Evolutionary conservation across 2,329 filamentous ascomycete genomes (phyloP).

Genomic region (Lanzia echinophila): DNA sequence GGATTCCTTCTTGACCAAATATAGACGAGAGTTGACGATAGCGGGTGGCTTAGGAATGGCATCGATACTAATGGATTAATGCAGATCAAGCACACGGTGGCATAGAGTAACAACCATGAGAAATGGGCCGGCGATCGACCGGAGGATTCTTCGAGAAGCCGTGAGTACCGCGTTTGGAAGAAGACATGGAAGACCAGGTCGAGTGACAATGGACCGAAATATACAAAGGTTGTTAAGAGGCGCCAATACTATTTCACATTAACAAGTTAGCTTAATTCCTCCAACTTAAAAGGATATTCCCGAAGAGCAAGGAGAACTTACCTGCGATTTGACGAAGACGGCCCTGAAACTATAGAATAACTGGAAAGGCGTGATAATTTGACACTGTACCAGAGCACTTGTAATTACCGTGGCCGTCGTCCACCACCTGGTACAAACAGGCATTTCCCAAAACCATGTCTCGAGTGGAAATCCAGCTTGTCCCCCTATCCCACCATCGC

Average conservation of each 20-base stretch:
- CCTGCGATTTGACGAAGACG: constrained; percentile 88
- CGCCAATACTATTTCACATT: constrained; percentile 72
- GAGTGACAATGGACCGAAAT: constrained; percentile 90
- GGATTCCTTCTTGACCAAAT: constrained; percentile 97
- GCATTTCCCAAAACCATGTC: constrained; percentile 99
- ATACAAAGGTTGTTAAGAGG: constrained; percentile 91
- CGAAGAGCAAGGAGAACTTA: constrained; percentile 38
- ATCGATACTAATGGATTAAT: constrained; percentile 85
- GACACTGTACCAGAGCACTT: constrained; percentile 85
- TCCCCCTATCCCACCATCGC: constrained; percentile 36
- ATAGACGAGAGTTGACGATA: constrained; percentile 91
- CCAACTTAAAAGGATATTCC: no score
- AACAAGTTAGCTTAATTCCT: no score
- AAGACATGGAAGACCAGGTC: constrained; percentile 97
- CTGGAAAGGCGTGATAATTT: constrained; percentile 87
- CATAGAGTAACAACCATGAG: constrained; percentile 87
- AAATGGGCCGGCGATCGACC: constrained; percentile 87
- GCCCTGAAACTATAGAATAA: constrained; percentile 94
- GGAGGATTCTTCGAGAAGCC: constrained; percentile 91
- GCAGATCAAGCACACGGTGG: constrained; percentile 68
- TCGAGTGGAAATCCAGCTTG: constrained; percentile 72
- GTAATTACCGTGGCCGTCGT: constrained; percentile 85
- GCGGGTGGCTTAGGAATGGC: constrained; percentile 87
- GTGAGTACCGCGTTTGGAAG: constrained; percentile 94
- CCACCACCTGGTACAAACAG: constrained; percentile 93